Conservation (phyloP, 2,329 filamentous ascomycete genomes). For the Myriangium duriaei region DNA sequence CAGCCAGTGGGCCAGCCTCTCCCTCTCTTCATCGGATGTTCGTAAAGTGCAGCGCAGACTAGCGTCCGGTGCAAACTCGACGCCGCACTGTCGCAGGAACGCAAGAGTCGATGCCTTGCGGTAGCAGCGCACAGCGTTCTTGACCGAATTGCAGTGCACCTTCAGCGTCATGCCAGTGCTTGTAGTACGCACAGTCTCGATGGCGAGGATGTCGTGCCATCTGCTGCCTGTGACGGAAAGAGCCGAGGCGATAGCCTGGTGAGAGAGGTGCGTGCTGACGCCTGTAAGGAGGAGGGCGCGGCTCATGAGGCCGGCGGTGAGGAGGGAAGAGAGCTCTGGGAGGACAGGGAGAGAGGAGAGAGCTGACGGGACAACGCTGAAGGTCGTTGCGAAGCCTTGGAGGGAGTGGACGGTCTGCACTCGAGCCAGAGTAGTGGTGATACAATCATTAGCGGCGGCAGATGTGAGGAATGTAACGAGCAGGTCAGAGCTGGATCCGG, state of each 20-base stretch:
- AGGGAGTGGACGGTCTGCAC: not conserved
- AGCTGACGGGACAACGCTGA: not conserved
- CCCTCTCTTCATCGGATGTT: no score
- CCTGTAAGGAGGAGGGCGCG: constrained; percentile 1
- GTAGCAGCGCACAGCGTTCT: constrained; percentile 4
- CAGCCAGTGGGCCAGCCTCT: no score
- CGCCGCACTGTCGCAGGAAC: not conserved
- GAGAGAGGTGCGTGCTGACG: not conserved
- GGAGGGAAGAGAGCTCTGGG: not conserved
- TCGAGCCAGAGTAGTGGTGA: not conserved
- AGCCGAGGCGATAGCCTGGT: not conserved
- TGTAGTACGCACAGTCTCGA: not conserved
- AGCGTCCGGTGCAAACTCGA: not conserved
- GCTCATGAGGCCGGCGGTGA: not conserved
- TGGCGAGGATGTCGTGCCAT: constrained; percentile 5
- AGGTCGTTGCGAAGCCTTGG: not conserved
- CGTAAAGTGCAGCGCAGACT: not conserved
- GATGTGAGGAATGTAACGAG: constrained; percentile 4
- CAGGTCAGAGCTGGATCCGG: not conserved
- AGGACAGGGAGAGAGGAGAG: not conserved
- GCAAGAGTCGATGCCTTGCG: not conserved
- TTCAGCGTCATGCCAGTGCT: not conserved
- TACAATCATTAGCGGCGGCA: constrained; percentile 1
- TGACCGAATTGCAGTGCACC: constrained; percentile 6
- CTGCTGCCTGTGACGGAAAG: not conserved